These are phyloP conservation scores for Alternaria ethzedia DNA, from an alignment of 2,329 filamentous ascomycete species.

Conservation along the genomic window DNA sequence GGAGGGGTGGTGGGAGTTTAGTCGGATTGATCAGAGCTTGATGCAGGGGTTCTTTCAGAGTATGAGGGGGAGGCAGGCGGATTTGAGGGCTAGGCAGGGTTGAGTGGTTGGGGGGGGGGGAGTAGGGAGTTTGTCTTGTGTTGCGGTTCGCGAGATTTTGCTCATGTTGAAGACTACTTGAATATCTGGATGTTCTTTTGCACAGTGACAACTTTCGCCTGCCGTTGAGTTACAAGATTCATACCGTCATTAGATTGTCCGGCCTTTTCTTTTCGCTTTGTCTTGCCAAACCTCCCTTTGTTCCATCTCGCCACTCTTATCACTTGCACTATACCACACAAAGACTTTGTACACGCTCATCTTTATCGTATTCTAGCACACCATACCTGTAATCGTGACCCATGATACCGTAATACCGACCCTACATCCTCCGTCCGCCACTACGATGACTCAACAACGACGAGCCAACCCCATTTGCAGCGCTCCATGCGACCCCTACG, in stretches of 20 bases:
- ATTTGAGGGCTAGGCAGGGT: not conserved
- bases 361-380: not conserved
- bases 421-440: not conserved
- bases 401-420: not conserved
- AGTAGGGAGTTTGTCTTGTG: too few species aligned
- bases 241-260: too few species aligned
- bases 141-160: too few species aligned
- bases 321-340: not conserved
- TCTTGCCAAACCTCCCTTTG: not conserved
- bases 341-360: not conserved
- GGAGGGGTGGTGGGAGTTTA: conserved; percentile 20
- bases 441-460: not conserved
- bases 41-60: not conserved
- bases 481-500: not conserved
- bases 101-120: too few species aligned
- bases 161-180: too few species aligned
- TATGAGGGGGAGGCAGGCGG: conserved; percentile 3
- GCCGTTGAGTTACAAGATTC: too few species aligned
- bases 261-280: not conserved
- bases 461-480: not conserved
- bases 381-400: too few species aligned
- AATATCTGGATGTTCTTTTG: too few species aligned
- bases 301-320: not conserved
- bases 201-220: too few species aligned
- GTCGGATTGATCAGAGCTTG: conserved; percentile 2